Conservation (phyloP, 192 early-diverging fungal genomes). For the Coemansia reversa region DNA sequence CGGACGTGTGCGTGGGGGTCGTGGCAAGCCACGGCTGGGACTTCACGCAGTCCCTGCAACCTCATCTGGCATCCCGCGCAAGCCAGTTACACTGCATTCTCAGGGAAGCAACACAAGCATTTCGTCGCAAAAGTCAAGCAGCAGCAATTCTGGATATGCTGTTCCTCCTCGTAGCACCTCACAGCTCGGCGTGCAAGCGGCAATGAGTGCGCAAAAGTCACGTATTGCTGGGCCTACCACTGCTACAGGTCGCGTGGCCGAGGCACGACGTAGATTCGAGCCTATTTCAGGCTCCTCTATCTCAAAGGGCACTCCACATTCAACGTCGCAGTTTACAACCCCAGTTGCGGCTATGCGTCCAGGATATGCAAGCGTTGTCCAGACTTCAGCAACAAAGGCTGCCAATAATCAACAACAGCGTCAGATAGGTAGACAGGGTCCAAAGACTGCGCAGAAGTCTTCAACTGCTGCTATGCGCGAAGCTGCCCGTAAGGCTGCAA, state of each 20-base stretch:
- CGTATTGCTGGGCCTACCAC: constrained; percentile 5
- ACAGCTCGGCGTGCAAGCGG: constrained; percentile 10
- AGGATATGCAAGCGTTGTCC: constrained; percentile 33
- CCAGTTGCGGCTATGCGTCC: constrained; percentile 50
- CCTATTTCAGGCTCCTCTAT: not conserved
- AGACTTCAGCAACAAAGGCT: constrained; percentile 10
- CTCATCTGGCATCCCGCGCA: constrained; percentile 27
- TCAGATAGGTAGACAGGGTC: not conserved
- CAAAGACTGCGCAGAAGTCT: constrained; percentile 27
- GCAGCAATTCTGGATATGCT: not conserved
- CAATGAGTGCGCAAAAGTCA: constrained; percentile 1
- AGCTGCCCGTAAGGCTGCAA: constrained; percentile 26
- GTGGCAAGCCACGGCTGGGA: constrained; percentile 10
- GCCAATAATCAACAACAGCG: constrained; percentile 6
- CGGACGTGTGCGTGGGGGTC: constrained; percentile 7
- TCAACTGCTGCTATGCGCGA: constrained; percentile 49
- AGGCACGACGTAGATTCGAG: constrained; percentile 42
- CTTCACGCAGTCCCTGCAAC: not conserved
- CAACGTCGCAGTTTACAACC: constrained; percentile 17
- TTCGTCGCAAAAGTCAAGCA: constrained; percentile 7
- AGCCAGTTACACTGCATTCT: constrained; percentile 11
- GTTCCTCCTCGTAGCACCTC: constrained; percentile 32
- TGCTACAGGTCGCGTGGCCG: constrained; percentile 34
- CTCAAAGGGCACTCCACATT: not conserved
- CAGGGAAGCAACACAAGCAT: constrained; percentile 19